Evolutionary conservation across 2,329 filamentous ascomycete species (phyloP).

Genomic region (Cylindrodendrum hubeiense): DNA sequence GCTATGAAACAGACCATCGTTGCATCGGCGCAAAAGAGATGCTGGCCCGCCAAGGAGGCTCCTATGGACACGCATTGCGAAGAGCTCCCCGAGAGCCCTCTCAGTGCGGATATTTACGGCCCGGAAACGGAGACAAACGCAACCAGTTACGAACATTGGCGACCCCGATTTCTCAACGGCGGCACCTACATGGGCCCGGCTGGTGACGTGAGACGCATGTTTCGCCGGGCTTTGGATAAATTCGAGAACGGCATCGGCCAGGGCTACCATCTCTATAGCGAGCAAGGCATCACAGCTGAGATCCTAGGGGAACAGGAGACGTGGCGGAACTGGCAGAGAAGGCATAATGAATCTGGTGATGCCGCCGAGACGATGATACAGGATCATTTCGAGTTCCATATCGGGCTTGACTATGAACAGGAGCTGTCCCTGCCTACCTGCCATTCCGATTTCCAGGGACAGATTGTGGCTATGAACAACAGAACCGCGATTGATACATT

Average conservation of each 20-base stretch:
- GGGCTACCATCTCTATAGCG: constrained; percentile 32
- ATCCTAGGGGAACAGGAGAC: constrained; percentile 44
- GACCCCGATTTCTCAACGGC: constrained; percentile 44
- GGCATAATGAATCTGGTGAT: not conserved
- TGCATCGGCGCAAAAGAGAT: constrained; percentile 36
- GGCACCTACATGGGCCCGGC: constrained; percentile 43
- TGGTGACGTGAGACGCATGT: constrained; percentile 35
- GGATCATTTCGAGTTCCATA: constrained; percentile 36
- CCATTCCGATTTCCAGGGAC: constrained; percentile 32
- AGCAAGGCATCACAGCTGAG: constrained; percentile 46
- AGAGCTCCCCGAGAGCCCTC: constrained; percentile 30
- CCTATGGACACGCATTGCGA: constrained; percentile 30
- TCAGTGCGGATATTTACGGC: constrained; percentile 36
- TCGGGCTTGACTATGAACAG: constrained; percentile 35
- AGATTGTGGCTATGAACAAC: constrained; percentile 29
- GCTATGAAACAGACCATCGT: constrained; percentile 39
- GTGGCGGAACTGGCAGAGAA: constrained; percentile 19
- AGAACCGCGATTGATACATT: constrained; percentile 6
- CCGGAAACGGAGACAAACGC: constrained; percentile 23
- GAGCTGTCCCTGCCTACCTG: constrained; percentile 33
- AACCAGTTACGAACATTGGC: not conserved
- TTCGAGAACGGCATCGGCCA: constrained; percentile 27
- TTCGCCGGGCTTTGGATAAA: constrained; percentile 36
- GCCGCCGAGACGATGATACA: constrained; percentile 2
- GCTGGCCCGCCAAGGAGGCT: constrained; percentile 21